Percentiles rank a stretch among this genome's conserved stretches.
phyloP scores from a whole-genome alignment of 805 yeast species.

The Saturnispora besseyi region DNA sequence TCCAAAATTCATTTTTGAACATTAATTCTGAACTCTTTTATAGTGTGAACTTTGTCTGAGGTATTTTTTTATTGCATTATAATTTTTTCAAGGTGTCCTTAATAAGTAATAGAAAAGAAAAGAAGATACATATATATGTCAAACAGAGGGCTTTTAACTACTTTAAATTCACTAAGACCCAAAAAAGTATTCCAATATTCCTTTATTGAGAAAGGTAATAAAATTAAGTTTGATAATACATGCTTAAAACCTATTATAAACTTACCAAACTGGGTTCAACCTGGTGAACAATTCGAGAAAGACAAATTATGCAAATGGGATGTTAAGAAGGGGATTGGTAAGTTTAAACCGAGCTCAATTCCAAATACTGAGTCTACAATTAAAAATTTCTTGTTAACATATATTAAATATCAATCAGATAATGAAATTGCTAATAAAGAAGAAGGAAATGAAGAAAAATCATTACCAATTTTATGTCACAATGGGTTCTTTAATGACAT shows the following conservation, averaged over 20 bases:
- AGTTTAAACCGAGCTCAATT: not conserved
- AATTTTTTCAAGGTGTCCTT: not conserved
- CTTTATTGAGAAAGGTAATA: not conserved
- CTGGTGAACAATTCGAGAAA: not conserved
- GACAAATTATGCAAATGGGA: not conserved
- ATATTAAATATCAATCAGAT: constrained; percentile 6
- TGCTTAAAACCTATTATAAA: not conserved
- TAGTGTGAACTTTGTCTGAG: too few relatives aligned
- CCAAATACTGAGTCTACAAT: constrained; percentile 4
- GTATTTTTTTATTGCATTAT: not conserved
- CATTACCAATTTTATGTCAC: constrained; percentile 8
- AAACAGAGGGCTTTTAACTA: not conserved
- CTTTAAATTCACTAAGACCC: not conserved
- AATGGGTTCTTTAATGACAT: constrained; percentile 13
- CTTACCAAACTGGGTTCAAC: constrained; percentile 3
- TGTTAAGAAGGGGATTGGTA: not conserved
- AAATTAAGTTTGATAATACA: not conserved
- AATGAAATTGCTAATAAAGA: not conserved
- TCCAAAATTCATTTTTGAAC: too few relatives aligned
- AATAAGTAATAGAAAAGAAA: not conserved
- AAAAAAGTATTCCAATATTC: not conserved
- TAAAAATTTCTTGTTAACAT: constrained; percentile 2
- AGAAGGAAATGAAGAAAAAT: not conserved
- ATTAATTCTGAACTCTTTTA: too few relatives aligned
- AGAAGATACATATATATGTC: not conserved